Conservation (phyloP, 352 stramenopile genomes). For the Achlya hypogyna region DNA sequence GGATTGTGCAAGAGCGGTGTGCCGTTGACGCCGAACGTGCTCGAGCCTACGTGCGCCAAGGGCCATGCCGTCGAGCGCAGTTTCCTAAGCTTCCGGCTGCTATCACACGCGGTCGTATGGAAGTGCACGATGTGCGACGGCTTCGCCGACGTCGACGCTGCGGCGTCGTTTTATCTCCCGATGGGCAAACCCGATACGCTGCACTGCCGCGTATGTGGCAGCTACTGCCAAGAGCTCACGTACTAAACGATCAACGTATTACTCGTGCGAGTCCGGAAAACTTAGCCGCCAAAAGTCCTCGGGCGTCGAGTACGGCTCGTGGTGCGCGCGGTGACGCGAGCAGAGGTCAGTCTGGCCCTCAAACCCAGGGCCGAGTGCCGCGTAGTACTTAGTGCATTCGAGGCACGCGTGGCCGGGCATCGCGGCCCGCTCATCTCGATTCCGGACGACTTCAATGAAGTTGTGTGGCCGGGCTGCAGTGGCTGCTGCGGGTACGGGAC, state of each 20-base stretch:
- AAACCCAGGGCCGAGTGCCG: conserved; percentile 45
- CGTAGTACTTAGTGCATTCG: conserved; percentile 75
- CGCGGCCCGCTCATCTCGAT: conserved; percentile 43
- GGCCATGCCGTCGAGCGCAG: conserved; percentile 63
- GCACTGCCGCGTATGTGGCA: conserved; percentile 61
- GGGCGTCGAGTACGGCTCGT: conserved; percentile 66
- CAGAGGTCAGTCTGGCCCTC: conserved; percentile 43
- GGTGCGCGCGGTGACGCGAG: conserved; percentile 65
- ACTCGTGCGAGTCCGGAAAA: conserved; percentile 52
- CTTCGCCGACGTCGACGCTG: conserved; percentile 47
- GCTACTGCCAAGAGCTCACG: conserved; percentile 63
- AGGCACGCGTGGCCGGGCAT: conserved; percentile 55
- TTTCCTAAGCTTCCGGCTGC: conserved; percentile 62
- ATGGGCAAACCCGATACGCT: conserved; percentile 25
- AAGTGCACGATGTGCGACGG: conserved; percentile 75
- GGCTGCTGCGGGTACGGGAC: too few species aligned
- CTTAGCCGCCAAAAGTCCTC: conserved; percentile 80
- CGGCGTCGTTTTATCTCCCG: conserved; percentile 55
- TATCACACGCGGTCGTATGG: conserved; percentile 60
- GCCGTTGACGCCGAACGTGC: conserved; percentile 5
- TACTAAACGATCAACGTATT: conserved; percentile 42
- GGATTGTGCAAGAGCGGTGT: conserved; percentile 22
- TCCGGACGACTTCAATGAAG: conserved; percentile 78
- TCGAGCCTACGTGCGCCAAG: conserved; percentile 46
- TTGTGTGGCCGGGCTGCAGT: conserved; percentile 18